These are phyloP conservation scores for Artomyces pyxidatus DNA, from an alignment of 768 basidiomycete genomes.

Conservation along the genomic window DNA sequence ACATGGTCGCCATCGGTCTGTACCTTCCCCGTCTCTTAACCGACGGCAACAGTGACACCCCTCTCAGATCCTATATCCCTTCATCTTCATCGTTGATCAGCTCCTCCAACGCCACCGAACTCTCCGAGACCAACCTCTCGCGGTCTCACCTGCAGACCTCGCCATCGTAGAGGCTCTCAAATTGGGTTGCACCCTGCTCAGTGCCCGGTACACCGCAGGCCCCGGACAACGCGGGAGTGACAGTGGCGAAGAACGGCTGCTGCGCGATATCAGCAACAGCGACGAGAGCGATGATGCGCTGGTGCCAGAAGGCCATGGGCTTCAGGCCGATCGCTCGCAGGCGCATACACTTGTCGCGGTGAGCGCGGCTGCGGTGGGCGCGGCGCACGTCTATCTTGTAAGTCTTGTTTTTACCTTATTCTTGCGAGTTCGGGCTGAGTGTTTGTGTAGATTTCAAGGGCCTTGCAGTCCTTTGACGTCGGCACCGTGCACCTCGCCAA, in stretches of 20 bases:
- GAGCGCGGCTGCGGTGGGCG: neutral
- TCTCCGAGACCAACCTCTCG: neutral
- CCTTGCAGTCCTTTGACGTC: constrained; percentile 6
- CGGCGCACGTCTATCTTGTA: neutral
- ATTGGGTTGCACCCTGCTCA: neutral
- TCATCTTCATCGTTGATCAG: neutral
- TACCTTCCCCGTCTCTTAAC: too few species aligned
- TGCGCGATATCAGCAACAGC: neutral
- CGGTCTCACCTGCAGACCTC: neutral
- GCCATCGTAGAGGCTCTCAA: neutral
- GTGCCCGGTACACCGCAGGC: neutral
- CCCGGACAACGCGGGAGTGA: neutral
- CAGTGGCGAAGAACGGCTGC: neutral
- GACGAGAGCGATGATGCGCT: neutral
- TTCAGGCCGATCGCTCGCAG: too few species aligned
- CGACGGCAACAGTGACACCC: too few species aligned
- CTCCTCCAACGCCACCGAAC: neutral
- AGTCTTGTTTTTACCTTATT: neutral
- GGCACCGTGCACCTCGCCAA: constrained; percentile 3
- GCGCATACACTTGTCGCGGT: neutral
- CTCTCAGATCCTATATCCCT: neutral
- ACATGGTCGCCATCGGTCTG: too few species aligned
- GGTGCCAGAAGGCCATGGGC: neutral
- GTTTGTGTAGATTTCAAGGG: neutral
- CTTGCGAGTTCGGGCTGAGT: neutral